Conservation (phyloP, 495 filamentous ascomycete genomes). For the Polyplosphaeria fusca region DNA sequence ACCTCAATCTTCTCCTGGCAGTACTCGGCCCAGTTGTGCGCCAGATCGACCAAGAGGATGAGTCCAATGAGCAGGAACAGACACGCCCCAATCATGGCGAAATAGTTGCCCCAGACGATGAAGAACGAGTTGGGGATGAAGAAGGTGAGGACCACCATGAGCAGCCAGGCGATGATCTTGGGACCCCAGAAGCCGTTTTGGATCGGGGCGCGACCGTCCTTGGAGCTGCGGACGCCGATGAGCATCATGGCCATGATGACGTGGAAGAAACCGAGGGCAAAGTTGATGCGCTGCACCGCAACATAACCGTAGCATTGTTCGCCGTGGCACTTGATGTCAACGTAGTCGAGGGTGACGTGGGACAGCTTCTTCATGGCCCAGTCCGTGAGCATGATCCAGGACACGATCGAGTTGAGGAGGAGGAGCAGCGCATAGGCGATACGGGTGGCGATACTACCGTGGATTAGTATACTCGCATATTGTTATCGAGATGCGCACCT, state of each 20-base stretch:
- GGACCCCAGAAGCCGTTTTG: constrained; percentile 96
- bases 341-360: constrained; percentile 87
- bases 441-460: constrained; percentile 81
- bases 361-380: constrained; percentile 97
- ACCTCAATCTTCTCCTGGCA: constrained; percentile 92
- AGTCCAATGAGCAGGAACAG: constrained; percentile 90
- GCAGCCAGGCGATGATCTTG: constrained; percentile 81
- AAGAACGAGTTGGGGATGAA: constrained; percentile 95
- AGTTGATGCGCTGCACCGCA: constrained; percentile 95
- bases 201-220: constrained; percentile 78
- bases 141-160: constrained; percentile 84
- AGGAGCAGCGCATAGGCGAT: constrained; percentile 97
- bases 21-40: constrained; percentile 96
- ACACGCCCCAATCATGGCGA: constrained; percentile 84
- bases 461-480: constrained; percentile 10
- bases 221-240: constrained; percentile 81
- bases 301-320: constrained; percentile 94
- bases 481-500: constrained; percentile 69
- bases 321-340: constrained; percentile 85
- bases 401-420: constrained; percentile 89
- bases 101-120: constrained; percentile 91
- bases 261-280: constrained; percentile 92
- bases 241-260: constrained; percentile 77
- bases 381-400: constrained; percentile 98
- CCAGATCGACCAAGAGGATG: constrained; percentile 89